phyloP scores from a whole-genome alignment of 169 alveolate genomes.

The Plasmodium ovale region DNA sequence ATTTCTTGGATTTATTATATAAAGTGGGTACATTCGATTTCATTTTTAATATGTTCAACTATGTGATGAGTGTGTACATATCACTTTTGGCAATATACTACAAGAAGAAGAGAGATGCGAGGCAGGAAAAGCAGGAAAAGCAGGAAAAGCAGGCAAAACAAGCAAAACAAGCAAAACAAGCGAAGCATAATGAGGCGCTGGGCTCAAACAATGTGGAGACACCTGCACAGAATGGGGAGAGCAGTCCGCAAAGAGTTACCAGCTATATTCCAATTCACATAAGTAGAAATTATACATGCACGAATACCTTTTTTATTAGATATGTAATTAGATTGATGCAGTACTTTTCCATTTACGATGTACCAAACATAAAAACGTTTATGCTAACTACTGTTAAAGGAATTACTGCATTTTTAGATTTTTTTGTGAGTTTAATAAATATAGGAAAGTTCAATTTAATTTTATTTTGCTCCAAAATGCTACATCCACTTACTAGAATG shows the following conservation, averaged over 20 bases:
- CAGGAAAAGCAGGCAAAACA: too few relatives aligned
- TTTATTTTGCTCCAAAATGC: slow-evolving; percentile 50
- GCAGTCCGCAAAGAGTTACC: background rate
- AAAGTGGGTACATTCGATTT: slow-evolving; percentile 77
- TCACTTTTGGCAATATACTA: slow-evolving; percentile 47
- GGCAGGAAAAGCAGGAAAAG: too few relatives aligned
- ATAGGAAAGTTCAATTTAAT: slow-evolving; percentile 57
- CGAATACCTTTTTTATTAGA: slow-evolving; percentile 71
- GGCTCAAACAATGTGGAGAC: too few relatives aligned
- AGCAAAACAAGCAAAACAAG: slow-evolving; percentile 42
- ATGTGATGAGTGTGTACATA: slow-evolving; percentile 76
- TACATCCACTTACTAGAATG: slow-evolving; percentile 64
- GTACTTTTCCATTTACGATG: slow-evolving; percentile 19
- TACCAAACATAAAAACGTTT: slow-evolving; percentile 28
- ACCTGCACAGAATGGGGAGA: too few relatives aligned
- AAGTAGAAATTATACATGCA: slow-evolving; percentile 75
- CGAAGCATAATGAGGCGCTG: slow-evolving; percentile 9
- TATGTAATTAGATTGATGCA: slow-evolving; percentile 55
- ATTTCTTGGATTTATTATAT: slow-evolving; percentile 64
- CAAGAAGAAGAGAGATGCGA: slow-evolving; percentile 30
- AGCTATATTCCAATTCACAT: slow-evolving; percentile 71
- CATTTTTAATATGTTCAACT: slow-evolving; percentile 74
- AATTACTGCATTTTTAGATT: slow-evolving; percentile 57
- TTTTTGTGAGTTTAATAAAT: slow-evolving; percentile 41
- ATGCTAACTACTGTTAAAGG: slow-evolving; percentile 56